Percentiles rank a stretch among this genome's conserved stretches.
Conservation (phyloP, 352 stramenopile genomes). For the Globisporangium carolinianum region DNA sequence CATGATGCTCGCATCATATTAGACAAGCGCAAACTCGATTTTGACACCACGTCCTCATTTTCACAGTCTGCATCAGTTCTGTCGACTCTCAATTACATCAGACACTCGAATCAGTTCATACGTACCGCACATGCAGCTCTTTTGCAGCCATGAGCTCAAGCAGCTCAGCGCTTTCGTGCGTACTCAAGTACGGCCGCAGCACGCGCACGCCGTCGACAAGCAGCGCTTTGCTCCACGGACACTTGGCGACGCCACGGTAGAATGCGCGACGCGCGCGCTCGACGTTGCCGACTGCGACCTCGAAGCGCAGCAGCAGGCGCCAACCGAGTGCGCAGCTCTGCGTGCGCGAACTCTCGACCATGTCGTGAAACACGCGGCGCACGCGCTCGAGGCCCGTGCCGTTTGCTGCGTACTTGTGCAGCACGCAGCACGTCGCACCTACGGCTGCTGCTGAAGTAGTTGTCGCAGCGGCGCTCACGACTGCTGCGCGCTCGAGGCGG, state of each 20-base stretch:
- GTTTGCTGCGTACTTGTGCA: slow-evolving; percentile 64
- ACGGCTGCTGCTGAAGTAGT: slow-evolving; percentile 1
- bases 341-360: slow-evolving; percentile 45
- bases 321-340: slow-evolving; percentile 52
- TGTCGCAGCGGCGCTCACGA: too few species aligned
- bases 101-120: too few species aligned
- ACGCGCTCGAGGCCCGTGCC: slow-evolving; percentile 43
- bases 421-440: slow-evolving; percentile 42
- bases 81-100: too few species aligned
- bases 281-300: slow-evolving; percentile 61
- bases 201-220: slow-evolving; percentile 62
- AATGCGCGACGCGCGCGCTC: slow-evolving; percentile 64
- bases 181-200: slow-evolving; percentile 56
- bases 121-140: slow-evolving; percentile 50
- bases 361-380: slow-evolving; percentile 54
- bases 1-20: too few species aligned
- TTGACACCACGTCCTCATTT: too few species aligned
- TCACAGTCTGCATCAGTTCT: too few species aligned
- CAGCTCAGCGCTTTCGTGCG: slow-evolving; percentile 55
- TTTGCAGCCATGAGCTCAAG: slow-evolving; percentile 63
- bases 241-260: slow-evolving; percentile 61
- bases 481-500: slow-evolving; percentile 35
- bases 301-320: slow-evolving; percentile 74
- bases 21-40: too few species aligned
- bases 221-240: slow-evolving; percentile 73